Evolutionary conservation across 768 basidiomycete genomes (phyloP), one percentile per base, ranked within the genome.

Genomic region (Agaricus blazei): DNA sequence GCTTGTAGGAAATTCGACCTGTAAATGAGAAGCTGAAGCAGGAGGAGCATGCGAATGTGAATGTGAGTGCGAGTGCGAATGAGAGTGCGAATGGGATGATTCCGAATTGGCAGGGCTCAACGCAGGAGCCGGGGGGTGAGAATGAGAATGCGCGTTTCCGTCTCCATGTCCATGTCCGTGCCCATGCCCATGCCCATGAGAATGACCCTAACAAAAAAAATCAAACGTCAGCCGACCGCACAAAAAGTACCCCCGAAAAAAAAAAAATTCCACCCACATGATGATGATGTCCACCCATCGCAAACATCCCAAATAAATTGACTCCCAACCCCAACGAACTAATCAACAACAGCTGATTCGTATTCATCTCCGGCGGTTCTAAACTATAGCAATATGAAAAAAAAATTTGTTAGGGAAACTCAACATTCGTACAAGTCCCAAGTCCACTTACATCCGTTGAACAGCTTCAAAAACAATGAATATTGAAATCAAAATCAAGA

Each of bases 401-500:
- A 28, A 14, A 3, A 48, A 12, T 4, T 45, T 12, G 27, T 12
- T 2, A 12, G 34, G n/a, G 7, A 48, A 29, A 19, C 8, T 1
- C 26, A 19, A 29, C 24, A 26, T 12, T 19, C 19, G 19, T 24
- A 14, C 11, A 28, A 37, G 36, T 27, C n/a, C 3, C 49, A 24
- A 37, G 26, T 5, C 5, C 9, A 69, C 80, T 65, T 64, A 96
- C 91, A 99, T 79, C 61, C 97, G 80, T 70, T 98, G 93, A 41
- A 98, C 84, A 2, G 95, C 97, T 72, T 99, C 97, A 58, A 99
- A 98, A 37, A 98, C 87, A 67, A 99, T 99, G 68, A 98, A 99
- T 58, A 98, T 85, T 2, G 95, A 98, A 55, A 98, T 97, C 48
- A 96, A 72, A 58, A 96, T 87, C 3, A 94, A 75, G 67, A 96